Evolutionary conservation across 176 grass and related monocot genomes (phyloP), one percentile per base, ranked within the genome.

Genomic region (Ananas comosus): DNA sequence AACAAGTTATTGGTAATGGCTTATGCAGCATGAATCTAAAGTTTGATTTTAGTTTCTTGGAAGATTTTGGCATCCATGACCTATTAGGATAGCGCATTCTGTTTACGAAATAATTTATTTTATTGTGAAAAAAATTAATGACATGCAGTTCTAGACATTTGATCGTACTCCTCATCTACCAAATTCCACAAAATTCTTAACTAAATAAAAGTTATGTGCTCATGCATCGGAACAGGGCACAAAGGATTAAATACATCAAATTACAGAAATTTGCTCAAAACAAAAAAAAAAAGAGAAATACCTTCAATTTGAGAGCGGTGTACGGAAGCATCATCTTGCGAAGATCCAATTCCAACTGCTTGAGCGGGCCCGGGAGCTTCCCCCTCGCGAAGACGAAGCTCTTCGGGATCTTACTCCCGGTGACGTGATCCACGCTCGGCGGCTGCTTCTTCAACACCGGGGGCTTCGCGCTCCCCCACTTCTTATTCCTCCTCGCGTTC

Each of bases 341-440:
- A 53, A 97, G 84, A 67, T 97, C 93, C 64, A 85, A 74, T 71
- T 92, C 83, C 18, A 97, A 84, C 51, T 97, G 86, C 12, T 79
- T 91, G 53, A 97, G 86, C 51, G 80, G 85, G 51, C 73, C 76
- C 9, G 93, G 84, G 10, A 92, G 68, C 77, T 91, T 97, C 48
- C 89, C 93, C 33, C 93, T 86, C 3, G 83, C 79, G 64, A 97
- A 97, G 12, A 97, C 86, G 22, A 97, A 97, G 74, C 89, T 97
- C 84, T 90, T 90, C 1, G 93, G 93, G 69, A 97, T 87, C 86
- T 84, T 97, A 51, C 61, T 68, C 4, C 93, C 86, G n/a, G 84
- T 92, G 61, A 97, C 80, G 76, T 92, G 86, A 77, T 97, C 84
- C 12, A 97, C 89, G 68, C 63, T 77, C 11, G 81, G 80, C 74